Evolutionary conservation across 495 filamentous ascomycete species (phyloP), one percentile per base, ranked within the genome.

Genomic region (Cercophora newfieldiana): DNA sequence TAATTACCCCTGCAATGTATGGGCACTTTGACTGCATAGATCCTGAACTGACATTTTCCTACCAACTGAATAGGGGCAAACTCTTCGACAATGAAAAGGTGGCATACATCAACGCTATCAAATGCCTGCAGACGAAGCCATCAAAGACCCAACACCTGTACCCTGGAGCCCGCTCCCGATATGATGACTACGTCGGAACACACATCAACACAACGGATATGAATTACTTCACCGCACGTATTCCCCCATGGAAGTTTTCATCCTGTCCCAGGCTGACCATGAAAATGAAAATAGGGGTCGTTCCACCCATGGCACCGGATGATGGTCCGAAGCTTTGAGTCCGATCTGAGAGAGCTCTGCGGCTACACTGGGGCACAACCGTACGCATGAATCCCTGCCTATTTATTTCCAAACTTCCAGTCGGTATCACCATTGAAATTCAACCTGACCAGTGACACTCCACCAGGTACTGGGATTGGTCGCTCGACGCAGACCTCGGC

Each of bases 281-380:
- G 10, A 10, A 7, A 54, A 7, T 10, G 21, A 7, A n/a, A 24
- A 55, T 86, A 84, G 18, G 83, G 84, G 5, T 83, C 84, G 61
- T 85, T 91, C 73, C 77, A 90, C 25, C 76, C 83, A 7, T 90
- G 87, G 79, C 90, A 91, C 74, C 80, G 86, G 25, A 87, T 89
- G 72, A 90, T 84, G 69, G 80, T 86, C 64, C 84, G 73, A 69
- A 72, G 79, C 16, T 90, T 85, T 70, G 89, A 91, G 75, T 77
- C 85, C 70, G 86, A 88, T 6, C 79, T 91, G 2, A 81, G 85
- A 21, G 78, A 85, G 7, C 86, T 90, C 69, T 91, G 89, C 73
- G 85, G 85, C 29, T 91, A 89, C 69, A 82, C 69, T 3, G 87
- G 87, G 53, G 68, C 65, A 37, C 66, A 68, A 50, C 68, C 66